Percentiles rank a stretch among this genome's conserved stretches.
Conservation (phyloP, 2,329 filamentous ascomycete species). For the Tolypocladium amazonense region DNA sequence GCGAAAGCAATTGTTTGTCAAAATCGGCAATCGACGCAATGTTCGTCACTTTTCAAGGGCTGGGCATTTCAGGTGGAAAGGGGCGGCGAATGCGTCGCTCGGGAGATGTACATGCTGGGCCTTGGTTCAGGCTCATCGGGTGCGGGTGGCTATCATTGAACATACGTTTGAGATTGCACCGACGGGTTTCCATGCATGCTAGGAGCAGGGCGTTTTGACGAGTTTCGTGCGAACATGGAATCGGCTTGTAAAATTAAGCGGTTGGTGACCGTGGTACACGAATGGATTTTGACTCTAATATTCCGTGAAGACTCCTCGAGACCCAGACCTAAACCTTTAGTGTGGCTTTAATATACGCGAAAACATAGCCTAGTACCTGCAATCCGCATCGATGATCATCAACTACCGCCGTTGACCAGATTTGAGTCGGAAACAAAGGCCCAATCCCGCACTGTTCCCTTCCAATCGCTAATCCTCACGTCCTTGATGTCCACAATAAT, state of each 20-base stretch:
- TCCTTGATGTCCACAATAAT: constrained; percentile 77
- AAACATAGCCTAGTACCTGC: background rate
- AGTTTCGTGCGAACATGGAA: too few species aligned
- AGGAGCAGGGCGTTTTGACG: background rate
- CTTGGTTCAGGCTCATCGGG: background rate
- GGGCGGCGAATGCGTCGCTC: background rate
- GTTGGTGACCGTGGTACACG: background rate
- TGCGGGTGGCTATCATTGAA: background rate
- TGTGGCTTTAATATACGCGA: background rate
- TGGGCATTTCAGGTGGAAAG: background rate
- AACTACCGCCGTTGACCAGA: constrained; percentile 28
- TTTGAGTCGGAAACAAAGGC: constrained; percentile 29
- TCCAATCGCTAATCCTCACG: constrained; percentile 88
- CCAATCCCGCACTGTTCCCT: constrained; percentile 83
- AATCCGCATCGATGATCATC: background rate
- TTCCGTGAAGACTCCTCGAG: background rate
- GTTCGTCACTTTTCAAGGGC: background rate
- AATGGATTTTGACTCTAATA: background rate
- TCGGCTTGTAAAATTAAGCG: background rate
- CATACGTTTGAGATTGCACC: background rate
- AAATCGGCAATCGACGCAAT: background rate
- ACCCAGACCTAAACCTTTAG: background rate
- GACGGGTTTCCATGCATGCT: background rate
- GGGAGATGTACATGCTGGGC: background rate
- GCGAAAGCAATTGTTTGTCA: background rate